Conservation (phyloP, 1,139 yeast species). For the Sugiyamaella novakii region DNA sequence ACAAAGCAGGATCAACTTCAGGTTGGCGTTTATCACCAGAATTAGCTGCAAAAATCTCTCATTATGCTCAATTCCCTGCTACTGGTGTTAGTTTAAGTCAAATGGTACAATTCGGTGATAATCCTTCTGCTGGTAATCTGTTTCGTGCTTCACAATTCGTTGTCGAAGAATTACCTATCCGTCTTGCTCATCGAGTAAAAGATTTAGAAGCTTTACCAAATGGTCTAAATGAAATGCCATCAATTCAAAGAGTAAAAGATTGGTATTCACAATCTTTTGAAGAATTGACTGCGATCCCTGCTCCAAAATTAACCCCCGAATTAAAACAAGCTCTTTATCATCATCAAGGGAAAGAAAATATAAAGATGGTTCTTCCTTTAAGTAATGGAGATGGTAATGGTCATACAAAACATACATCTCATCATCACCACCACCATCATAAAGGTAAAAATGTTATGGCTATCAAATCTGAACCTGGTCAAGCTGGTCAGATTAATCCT, state of each 20-base stretch:
- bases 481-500: slow-evolving; percentile 27
- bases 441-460: slow-evolving; percentile 33
- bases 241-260: slow-evolving; percentile 73
- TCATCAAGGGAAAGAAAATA: slow-evolving; percentile 26
- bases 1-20: slow-evolving; percentile 12
- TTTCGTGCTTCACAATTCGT: slow-evolving; percentile 85
- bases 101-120: slow-evolving; percentile 90
- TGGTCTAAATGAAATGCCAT: slow-evolving; percentile 71
- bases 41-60: slow-evolving; percentile 44
- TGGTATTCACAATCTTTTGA: slow-evolving; percentile 94
- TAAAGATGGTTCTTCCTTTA: slow-evolving; percentile 19
- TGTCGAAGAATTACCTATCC: slow-evolving; percentile 82
- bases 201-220: slow-evolving; percentile 81
- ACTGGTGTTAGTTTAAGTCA: slow-evolving; percentile 83
- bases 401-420: slow-evolving; percentile 2
- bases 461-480: slow-evolving; percentile 37
- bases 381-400: slow-evolving; percentile 19
- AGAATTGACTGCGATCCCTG: slow-evolving; percentile 59
- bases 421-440: slow-evolving; percentile 17
- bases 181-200: slow-evolving; percentile 83
- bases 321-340: slow-evolving; percentile 36
- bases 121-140: slow-evolving; percentile 74
- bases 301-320: slow-evolving; percentile 39
- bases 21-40: slow-evolving; percentile 36
- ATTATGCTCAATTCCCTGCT: slow-evolving; percentile 74